These are phyloP conservation scores for Chytriomyces hyalinus DNA, from an alignment of 192 early-diverging fungal species.

Conservation along the genomic window DNA sequence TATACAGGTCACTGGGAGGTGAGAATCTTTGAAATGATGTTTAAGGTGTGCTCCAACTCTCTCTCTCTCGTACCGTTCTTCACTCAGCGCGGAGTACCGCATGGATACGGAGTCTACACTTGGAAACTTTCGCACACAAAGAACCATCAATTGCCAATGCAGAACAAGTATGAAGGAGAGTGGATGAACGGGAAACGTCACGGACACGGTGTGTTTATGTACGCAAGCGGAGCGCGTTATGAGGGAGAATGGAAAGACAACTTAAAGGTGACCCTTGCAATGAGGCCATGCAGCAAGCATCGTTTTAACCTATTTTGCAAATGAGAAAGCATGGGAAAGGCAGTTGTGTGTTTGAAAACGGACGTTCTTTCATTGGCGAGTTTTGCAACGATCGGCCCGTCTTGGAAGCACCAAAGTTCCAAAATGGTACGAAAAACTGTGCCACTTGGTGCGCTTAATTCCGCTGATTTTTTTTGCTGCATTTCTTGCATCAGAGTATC, in stretches of 20 bases:
- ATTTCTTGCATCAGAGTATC: slow-evolving; percentile 33
- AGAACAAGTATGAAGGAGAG: slow-evolving; percentile 55
- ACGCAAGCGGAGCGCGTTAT: slow-evolving; percentile 57
- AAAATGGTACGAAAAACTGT: slow-evolving; percentile 42
- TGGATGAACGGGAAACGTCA: slow-evolving; percentile 55
- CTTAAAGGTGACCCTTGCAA: slow-evolving; percentile 44
- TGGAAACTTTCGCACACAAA: slow-evolving; percentile 41
- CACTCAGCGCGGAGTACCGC: slow-evolving; percentile 49
- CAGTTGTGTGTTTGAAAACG: slow-evolving; percentile 53
- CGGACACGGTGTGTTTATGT: slow-evolving; percentile 57
- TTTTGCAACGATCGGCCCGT: slow-evolving; percentile 52
- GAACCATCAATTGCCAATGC: slow-evolving; percentile 52
- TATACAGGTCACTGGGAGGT: slow-evolving; percentile 62
- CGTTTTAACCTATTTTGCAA: too few relatives aligned
- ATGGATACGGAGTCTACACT: slow-evolving; percentile 55
- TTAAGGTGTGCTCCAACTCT: slow-evolving; percentile 10
- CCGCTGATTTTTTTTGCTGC: background rate
- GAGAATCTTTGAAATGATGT: background rate
- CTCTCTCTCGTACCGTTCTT: background rate
- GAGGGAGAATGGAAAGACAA: slow-evolving; percentile 62
- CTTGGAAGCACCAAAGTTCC: slow-evolving; percentile 30
- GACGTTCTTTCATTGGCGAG: slow-evolving; percentile 51
- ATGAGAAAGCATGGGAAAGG: slow-evolving; percentile 49
- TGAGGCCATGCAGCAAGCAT: too few relatives aligned
- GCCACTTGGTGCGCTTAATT: background rate